Conservation (phyloP, 768 basidiomycete species). For the Podaxis sp. region DNA sequence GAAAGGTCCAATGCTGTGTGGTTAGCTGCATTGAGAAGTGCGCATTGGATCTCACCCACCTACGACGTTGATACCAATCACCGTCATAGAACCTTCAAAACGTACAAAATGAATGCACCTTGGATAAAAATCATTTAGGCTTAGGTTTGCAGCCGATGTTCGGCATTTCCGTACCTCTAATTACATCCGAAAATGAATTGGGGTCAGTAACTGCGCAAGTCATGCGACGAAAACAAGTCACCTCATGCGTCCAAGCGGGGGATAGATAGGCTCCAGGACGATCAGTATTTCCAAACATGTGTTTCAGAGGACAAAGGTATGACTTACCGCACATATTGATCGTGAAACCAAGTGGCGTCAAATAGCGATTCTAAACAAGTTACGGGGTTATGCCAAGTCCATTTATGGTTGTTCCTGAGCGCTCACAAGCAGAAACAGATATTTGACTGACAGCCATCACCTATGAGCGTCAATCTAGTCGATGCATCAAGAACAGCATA, state of each 20-base stretch:
- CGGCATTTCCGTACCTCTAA: conserved; percentile 6
- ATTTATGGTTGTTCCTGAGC: too few relatives aligned
- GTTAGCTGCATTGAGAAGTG: neutral
- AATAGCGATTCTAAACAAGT: conserved; percentile 52
- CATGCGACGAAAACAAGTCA: conserved; percentile 9
- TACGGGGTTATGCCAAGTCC: neutral
- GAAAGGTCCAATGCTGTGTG: neutral
- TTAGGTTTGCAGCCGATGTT: neutral
- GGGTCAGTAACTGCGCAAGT: neutral
- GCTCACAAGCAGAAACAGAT: conserved; percentile 38
- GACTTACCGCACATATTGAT: conserved; percentile 44
- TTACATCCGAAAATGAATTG: neutral
- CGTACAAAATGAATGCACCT: conserved; percentile 45
- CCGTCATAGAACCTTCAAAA: conserved; percentile 44
- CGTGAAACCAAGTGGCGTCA: conserved; percentile 59
- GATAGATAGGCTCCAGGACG: conserved; percentile 36
- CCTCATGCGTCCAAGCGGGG: conserved; percentile 33
- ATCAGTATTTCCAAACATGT: neutral
- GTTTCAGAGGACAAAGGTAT: neutral
- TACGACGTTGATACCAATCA: conserved; percentile 47
- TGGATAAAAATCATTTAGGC: neutral
- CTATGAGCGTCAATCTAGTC: neutral
- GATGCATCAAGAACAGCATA: neutral
- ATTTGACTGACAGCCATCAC: conserved; percentile 26
- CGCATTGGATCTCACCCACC: conserved; percentile 19